A percentile compares a stretch with the other conserved stretches of the same genome.
phyloP scores from a whole-genome alignment of 129 eudicot genomes.

The Apium graveolens region DNA sequence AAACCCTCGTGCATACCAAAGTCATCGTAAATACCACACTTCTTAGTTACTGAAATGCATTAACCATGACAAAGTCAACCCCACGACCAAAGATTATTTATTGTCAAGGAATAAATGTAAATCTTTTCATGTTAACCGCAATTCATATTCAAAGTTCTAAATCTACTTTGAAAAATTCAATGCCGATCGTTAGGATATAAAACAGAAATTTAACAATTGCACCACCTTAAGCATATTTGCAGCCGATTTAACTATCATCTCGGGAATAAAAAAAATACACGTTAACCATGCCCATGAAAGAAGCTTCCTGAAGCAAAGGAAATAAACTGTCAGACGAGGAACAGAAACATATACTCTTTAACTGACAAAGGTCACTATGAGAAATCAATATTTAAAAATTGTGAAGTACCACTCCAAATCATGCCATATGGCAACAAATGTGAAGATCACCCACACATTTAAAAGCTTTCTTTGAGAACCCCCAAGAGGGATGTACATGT shows the following conservation, averaged over 20 bases:
- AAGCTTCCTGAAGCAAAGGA: slow-evolving; percentile 71
- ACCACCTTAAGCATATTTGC: slow-evolving; percentile 54
- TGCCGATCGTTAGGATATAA: neutral
- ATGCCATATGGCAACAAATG: slow-evolving; percentile 97
- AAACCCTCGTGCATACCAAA: neutral
- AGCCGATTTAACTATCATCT: slow-evolving; percentile 76
- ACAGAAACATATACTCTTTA: neutral
- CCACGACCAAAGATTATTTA: neutral
- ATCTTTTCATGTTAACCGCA: neutral
- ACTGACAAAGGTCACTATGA: neutral
- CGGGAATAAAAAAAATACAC: slow-evolving; percentile 91
- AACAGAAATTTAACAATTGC: neutral
- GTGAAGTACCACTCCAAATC: slow-evolving; percentile 86
- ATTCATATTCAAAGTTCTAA: neutral
- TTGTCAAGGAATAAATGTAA: neutral
- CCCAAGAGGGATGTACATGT: slow-evolving; percentile 93
- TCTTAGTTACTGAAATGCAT: neutral
- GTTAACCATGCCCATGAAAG: slow-evolving; percentile 99
- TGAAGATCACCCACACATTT: slow-evolving; percentile 94
- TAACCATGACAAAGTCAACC: neutral
- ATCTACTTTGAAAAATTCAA: neutral
- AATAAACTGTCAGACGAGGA: slow-evolving; percentile 11
- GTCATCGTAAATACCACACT: neutral
- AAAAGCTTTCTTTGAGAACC: slow-evolving; percentile 79
- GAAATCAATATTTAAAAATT: slow-evolving; percentile 6